Evolutionary conservation across 805 yeast species (phyloP).

Genomic region (Candida awuae): DNA sequence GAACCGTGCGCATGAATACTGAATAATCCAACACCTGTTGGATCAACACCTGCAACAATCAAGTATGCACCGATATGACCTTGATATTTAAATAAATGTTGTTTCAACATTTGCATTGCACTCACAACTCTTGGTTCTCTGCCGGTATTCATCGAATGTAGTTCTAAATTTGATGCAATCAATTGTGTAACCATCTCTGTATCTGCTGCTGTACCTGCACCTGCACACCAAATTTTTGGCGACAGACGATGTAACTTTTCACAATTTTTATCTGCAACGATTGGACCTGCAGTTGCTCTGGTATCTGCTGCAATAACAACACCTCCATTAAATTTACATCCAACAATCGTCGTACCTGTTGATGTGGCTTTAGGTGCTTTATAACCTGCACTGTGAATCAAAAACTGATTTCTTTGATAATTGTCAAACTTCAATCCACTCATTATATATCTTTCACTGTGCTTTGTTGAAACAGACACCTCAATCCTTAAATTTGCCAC

Average conservation of each 20-base stretch:
- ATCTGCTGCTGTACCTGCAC: slow-evolving; percentile 99
- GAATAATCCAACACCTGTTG: slow-evolving; percentile 89
- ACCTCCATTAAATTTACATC: slow-evolving; percentile 87
- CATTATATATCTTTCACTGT: slow-evolving; percentile 38
- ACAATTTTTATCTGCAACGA: slow-evolving; percentile 97
- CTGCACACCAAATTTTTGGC: slow-evolving; percentile 97
- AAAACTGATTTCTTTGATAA: slow-evolving; percentile 76
- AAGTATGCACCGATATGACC: slow-evolving; percentile 96
- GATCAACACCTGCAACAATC: slow-evolving; percentile 97
- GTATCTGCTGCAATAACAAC: slow-evolving; percentile 98
- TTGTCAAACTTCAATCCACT: slow-evolving; percentile 90
- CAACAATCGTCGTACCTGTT: slow-evolving; percentile 99
- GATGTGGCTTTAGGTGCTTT: slow-evolving; percentile 85
- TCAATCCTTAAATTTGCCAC: slow-evolving; percentile 7
- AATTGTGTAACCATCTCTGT: slow-evolving; percentile 96
- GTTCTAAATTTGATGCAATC: slow-evolving; percentile 82
- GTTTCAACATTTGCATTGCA: slow-evolving; percentile 86
- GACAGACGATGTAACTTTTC: slow-evolving; percentile 87
- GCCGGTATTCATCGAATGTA: slow-evolving; percentile 75
- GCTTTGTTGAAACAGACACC: background rate
- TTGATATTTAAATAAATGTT: slow-evolving; percentile 92
- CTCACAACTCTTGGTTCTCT: slow-evolving; percentile 91
- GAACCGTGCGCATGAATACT: slow-evolving; percentile 97
- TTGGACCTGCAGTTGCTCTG: slow-evolving; percentile 92
- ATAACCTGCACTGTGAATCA: slow-evolving; percentile 59